A percentile compares a stretch with the other conserved stretches of the same genome.
Evolutionary conservation across 2,329 filamentous ascomycete species (phyloP).

Genomic region (Apiospora phragmitis): DNA sequence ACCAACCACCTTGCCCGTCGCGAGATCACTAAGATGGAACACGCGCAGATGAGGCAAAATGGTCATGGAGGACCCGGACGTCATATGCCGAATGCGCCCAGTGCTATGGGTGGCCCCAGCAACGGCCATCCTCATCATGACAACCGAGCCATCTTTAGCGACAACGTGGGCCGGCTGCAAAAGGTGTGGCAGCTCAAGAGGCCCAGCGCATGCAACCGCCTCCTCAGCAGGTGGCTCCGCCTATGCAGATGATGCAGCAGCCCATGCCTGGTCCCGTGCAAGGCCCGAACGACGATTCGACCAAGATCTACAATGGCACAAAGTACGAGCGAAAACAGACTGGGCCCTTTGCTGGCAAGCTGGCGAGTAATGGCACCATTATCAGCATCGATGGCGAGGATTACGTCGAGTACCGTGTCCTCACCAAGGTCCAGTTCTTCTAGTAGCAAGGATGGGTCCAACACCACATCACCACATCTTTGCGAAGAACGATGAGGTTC

Average conservation of each 20-base stretch:
- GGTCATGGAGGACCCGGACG: slow-evolving; percentile 32
- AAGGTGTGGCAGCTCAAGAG: slow-evolving; percentile 58
- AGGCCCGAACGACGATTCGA: slow-evolving; percentile 43
- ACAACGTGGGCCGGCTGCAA: slow-evolving; percentile 54
- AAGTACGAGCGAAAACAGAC: slow-evolving; percentile 63
- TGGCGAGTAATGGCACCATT: slow-evolving; percentile 62
- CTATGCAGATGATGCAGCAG: slow-evolving; percentile 2
- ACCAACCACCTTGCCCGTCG: slow-evolving; percentile 50
- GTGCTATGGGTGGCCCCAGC: slow-evolving; percentile 22
- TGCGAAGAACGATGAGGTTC: neutral
- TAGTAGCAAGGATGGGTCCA: slow-evolving; percentile 25
- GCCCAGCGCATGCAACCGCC: slow-evolving; percentile 36
- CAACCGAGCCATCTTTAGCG: slow-evolving; percentile 41
- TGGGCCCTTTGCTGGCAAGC: slow-evolving; percentile 62
- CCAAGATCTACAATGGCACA: slow-evolving; percentile 58
- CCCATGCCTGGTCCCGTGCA: slow-evolving; percentile 20
- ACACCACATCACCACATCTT: neutral
- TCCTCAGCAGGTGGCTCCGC: slow-evolving; percentile 21
- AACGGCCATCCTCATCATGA: slow-evolving; percentile 18
- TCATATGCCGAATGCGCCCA: slow-evolving; percentile 23
- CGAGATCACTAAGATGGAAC: slow-evolving; percentile 53
- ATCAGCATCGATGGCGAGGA: slow-evolving; percentile 67
- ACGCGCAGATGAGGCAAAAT: slow-evolving; percentile 47
- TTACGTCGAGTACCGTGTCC: slow-evolving; percentile 65
- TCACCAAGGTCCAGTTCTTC: slow-evolving; percentile 64